Percentiles rank a stretch among this genome's conserved stretches.
phyloP scores from a whole-genome alignment of 1,284 basidiomycete species.

The Salmacisia buchloeana region DNA sequence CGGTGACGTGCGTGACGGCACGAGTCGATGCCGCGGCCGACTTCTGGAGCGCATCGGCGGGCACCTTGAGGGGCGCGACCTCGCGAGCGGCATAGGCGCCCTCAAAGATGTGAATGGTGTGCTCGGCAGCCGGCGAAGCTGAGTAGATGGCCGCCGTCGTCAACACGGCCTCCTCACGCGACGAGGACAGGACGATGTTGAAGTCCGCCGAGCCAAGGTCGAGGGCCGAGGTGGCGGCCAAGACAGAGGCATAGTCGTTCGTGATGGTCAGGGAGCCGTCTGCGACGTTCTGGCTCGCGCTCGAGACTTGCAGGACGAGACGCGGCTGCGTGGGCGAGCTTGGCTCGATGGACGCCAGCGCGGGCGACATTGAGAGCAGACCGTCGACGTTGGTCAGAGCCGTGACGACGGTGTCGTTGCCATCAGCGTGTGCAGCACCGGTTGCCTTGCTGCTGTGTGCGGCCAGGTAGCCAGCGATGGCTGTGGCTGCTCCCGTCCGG shows the following conservation, averaged over 20 bases:
- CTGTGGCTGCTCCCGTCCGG: conserved; percentile 60
- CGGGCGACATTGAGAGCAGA: conserved; percentile 44
- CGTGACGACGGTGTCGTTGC: conserved; percentile 31
- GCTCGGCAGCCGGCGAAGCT: conserved; percentile 19
- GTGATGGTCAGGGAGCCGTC: conserved; percentile 28
- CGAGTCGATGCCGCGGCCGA: conserved; percentile 63
- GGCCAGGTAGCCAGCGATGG: conserved; percentile 45
- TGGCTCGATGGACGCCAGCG: conserved; percentile 31
- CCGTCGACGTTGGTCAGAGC: conserved; percentile 46
- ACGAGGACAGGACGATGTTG: conserved; percentile 41
- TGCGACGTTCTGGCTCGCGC: conserved; percentile 32
- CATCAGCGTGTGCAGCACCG: conserved; percentile 17
- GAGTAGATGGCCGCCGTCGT: conserved; percentile 42
- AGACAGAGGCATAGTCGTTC: conserved; percentile 47
- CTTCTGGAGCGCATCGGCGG: conserved; percentile 25
- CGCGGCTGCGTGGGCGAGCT: conserved; percentile 25
- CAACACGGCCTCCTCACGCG: conserved; percentile 43
- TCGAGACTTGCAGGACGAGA: conserved; percentile 47
- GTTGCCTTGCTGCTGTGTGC: conserved; percentile 24
- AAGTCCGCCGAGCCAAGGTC: conserved; percentile 24
- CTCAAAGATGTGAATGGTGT: conserved; percentile 48
- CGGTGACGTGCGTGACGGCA: conserved; percentile 64
- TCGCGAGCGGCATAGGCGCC: conserved; percentile 44
- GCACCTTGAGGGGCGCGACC: conserved; percentile 33
- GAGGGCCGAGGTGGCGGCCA: conserved; percentile 31